Conservation (phyloP, 306 rosid genomes). For the Castanea sativa region DNA sequence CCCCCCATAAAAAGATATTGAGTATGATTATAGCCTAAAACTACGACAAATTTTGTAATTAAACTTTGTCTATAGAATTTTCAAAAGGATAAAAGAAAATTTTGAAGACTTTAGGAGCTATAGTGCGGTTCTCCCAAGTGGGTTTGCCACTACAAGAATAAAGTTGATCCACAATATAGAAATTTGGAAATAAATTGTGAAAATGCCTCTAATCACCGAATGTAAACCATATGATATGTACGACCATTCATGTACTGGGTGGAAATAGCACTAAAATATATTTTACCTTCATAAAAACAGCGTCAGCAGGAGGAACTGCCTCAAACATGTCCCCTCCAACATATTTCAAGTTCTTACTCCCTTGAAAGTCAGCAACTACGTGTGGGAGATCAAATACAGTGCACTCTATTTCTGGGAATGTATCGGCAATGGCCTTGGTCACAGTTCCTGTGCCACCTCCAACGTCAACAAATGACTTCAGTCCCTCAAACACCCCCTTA, state of each 20-base stretch:
- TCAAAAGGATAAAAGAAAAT: no score
- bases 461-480: slow-evolving; percentile 32
- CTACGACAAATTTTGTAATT: no score
- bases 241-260: background rate
- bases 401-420: slow-evolving; percentile 25
- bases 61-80: no score
- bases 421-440: slow-evolving; percentile 21
- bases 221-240: no score
- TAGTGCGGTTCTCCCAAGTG: no score
- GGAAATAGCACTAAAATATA: background rate
- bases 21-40: fast-evolving
- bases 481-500: slow-evolving; percentile 26
- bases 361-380: slow-evolving; percentile 11
- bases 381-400: slow-evolving; percentile 33
- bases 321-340: slow-evolving; percentile 30
- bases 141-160: no score
- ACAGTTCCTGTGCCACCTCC: slow-evolving; percentile 29
- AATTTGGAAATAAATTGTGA: no score
- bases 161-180: no score
- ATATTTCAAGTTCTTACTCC: slow-evolving; percentile 2
- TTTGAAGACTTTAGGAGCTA: no score
- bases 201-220: no score
- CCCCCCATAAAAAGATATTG: fast-evolving
- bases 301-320: slow-evolving; percentile 27
- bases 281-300: slow-evolving; percentile 23